phyloP scores from a whole-genome alignment of 768 basidiomycete genomes.

The Xerocomellus amylosporus region DNA sequence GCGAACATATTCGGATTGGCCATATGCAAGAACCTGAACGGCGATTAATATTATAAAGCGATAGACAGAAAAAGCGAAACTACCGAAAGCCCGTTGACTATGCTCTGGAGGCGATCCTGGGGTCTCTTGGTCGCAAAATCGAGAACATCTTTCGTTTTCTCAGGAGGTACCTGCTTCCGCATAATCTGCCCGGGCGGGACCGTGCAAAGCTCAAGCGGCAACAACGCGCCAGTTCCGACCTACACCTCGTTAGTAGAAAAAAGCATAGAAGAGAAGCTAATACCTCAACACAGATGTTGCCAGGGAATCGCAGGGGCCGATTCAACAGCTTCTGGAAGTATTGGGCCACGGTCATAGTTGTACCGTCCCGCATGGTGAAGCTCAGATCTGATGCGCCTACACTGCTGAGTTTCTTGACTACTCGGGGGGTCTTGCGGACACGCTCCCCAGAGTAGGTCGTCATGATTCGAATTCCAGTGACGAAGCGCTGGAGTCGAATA shows the following conservation, averaged over 20 bases:
- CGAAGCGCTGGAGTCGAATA: constrained; percentile 52
- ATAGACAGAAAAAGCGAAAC: neutral
- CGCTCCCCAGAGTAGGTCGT: constrained; percentile 40
- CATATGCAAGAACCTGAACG: constrained; percentile 58
- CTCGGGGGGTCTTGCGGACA: constrained; percentile 46
- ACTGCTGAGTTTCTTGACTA: constrained; percentile 57
- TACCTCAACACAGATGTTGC: constrained; percentile 69
- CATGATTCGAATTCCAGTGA: constrained; percentile 49
- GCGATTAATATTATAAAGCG: neutral
- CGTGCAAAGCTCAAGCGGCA: constrained; percentile 65
- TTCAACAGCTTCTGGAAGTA: constrained; percentile 59
- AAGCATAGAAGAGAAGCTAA: constrained; percentile 11
- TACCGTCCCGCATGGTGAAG: constrained; percentile 60
- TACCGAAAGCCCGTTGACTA: constrained; percentile 53
- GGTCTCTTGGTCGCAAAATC: constrained; percentile 69
- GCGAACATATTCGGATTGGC: constrained; percentile 70
- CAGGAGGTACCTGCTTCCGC: constrained; percentile 66
- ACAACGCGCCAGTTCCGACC: constrained; percentile 59
- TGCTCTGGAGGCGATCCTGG: constrained; percentile 51
- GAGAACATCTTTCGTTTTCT: constrained; percentile 61
- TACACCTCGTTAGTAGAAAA: constrained; percentile 33
- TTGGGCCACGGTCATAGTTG: constrained; percentile 52
- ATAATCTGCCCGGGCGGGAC: constrained; percentile 68
- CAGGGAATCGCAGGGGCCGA: constrained; percentile 54
- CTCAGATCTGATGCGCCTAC: constrained; percentile 51